A percentile compares a stretch with the other conserved stretches of the same genome.
Evolutionary conservation across 352 stramenopile genomes (phyloP).

Genomic region (Globisporangium acanthophoron): DNA sequence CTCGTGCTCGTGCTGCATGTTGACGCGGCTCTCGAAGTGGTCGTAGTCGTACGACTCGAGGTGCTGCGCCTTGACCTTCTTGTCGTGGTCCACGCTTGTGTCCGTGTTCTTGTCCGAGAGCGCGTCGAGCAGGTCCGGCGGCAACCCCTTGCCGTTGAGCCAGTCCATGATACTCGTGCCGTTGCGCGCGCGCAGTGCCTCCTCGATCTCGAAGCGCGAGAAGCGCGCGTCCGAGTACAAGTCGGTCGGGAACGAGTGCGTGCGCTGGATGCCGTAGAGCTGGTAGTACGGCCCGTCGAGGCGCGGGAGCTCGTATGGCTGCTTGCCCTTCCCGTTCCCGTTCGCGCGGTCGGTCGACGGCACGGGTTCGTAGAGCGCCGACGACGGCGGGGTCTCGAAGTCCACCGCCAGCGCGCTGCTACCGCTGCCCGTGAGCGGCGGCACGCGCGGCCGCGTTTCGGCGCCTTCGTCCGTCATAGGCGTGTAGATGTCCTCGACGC

Average conservation of each 20-base stretch:
- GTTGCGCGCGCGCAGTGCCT: conserved; percentile 53
- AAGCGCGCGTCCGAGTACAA: conserved; percentile 68
- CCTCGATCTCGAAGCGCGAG: conserved; percentile 76
- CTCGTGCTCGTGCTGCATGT: conserved; percentile 85
- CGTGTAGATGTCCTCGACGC: conserved; percentile 7
- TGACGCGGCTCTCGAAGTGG: conserved; percentile 83
- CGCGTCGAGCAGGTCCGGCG: conserved; percentile 16
- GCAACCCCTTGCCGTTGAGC: conserved; percentile 41
- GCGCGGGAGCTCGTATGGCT: background rate
- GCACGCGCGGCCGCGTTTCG: background rate
- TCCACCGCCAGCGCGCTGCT: background rate
- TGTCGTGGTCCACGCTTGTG: conserved; percentile 53
- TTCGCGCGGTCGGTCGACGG: background rate
- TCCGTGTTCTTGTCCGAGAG: conserved; percentile 17
- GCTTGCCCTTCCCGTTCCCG: background rate
- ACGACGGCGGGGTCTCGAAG: background rate
- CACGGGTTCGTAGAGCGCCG: conserved; percentile 3
- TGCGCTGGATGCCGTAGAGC: conserved; percentile 43
- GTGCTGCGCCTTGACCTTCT: conserved; percentile 78
- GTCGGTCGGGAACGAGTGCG: conserved; percentile 76
- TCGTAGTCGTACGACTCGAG: conserved; percentile 86
- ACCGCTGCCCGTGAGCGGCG: conserved; percentile 7
- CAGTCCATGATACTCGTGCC: conserved; percentile 66
- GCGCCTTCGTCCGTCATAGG: background rate
- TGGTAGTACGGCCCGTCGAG: conserved; percentile 20